Percentiles rank a stretch among this genome's conserved stretches.
Conservation (phyloP, 805 yeast genomes). For the Metschnikowia gruessii region DNA sequence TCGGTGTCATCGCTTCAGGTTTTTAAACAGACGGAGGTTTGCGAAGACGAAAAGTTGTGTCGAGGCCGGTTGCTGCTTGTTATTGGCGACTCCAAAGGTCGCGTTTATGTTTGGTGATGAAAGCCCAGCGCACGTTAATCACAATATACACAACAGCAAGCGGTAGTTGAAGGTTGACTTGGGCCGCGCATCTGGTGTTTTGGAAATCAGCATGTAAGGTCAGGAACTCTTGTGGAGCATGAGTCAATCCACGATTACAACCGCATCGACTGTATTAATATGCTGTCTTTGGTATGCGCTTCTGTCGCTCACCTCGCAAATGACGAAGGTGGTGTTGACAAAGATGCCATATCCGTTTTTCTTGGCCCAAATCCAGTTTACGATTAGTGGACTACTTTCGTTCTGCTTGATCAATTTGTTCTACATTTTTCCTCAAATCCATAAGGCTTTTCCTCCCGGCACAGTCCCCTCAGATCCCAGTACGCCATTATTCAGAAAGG, state of each 20-base stretch:
- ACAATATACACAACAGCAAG: background rate
- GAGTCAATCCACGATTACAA: background rate
- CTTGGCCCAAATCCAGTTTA: constrained; percentile 61
- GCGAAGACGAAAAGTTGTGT: constrained; percentile 34
- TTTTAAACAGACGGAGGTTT: constrained; percentile 28
- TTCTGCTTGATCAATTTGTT: constrained; percentile 36
- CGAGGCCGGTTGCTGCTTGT: constrained; percentile 42
- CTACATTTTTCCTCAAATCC: constrained; percentile 24
- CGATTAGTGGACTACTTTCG: constrained; percentile 47
- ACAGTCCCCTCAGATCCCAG: constrained; percentile 45
- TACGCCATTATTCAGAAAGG: constrained; percentile 24
- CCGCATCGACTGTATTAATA: constrained; percentile 33
- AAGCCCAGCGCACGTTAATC: background rate
- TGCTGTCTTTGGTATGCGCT: constrained; percentile 61
- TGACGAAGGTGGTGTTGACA: constrained; percentile 53
- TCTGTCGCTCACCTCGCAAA: constrained; percentile 63
- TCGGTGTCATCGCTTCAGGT: constrained; percentile 31
- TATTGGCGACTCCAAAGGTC: constrained; percentile 54
- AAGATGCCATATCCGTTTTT: constrained; percentile 60
- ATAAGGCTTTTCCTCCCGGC: constrained; percentile 48
- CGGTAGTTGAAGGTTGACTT: background rate
- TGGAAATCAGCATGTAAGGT: background rate
- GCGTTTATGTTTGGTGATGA: constrained; percentile 33
- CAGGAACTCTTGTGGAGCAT: background rate
- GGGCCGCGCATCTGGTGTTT: background rate